Base-by-base conservation (phyloP, 1,139 yeast genomes). In the Barnettozyma hawaiiensis region DNA sequence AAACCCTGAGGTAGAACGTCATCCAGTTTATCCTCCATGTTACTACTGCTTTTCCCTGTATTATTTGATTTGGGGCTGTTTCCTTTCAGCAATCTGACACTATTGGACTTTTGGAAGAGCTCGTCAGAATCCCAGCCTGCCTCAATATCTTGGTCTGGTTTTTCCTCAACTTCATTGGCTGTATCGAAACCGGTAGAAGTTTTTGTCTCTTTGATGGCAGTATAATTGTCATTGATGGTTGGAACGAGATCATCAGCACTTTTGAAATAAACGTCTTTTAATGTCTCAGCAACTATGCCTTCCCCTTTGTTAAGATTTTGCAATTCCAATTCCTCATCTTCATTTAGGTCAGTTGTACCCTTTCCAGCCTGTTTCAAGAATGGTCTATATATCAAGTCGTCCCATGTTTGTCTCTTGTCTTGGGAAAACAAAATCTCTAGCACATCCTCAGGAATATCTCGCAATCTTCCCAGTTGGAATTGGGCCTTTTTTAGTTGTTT, bases 381-480 rank as follows among this genome's bases (percentile, higher is more conserved):
- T 2, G 53, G 52, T 26, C 46, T 44, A 20, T 51, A 48, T 9
- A 50, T 31, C 24, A 44, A 43, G 14, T 47, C 37, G 31, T 51
- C 52, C 27, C 47, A 28, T 9, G 43, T 37, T 18, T 50, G 49
- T 21, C 47, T 50, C 18, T 47, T 49, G 28, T 51, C 53, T 4
- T 35, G 33, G 4, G 51, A 37, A 18, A 46, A 41, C n/a, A 48
- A 16, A 16, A 51, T 45, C 14, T 47, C 52, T 19, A 47, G 36
- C 9, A 49, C 43, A 26, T 49, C 50, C 11, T 49, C 50, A 2
- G 54, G 54, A 8, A 49, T 42, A 4, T 45, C 51, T 28, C 39
- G 43, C 27, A 53, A 37, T 19, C 45, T 44, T 2, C 39, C 48
- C n/a, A 45, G 33, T n/a, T 39, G 42, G 23, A 39, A 41, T 15